phyloP scores from a whole-genome alignment of 495 filamentous ascomycete genomes.

The Pseudomonodictys pantanalensis region DNA sequence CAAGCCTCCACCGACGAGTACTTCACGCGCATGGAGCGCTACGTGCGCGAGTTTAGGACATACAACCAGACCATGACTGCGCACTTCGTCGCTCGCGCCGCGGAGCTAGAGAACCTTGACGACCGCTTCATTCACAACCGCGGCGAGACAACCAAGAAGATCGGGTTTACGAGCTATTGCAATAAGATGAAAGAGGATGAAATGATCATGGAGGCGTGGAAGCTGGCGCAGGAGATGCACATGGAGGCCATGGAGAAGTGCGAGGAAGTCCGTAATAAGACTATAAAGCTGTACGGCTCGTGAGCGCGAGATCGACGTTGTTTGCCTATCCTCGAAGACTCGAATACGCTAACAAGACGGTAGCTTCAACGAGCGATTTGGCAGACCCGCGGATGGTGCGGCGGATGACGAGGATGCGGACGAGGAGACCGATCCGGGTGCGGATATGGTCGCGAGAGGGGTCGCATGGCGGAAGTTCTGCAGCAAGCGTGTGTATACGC shows the following conservation, averaged over 20 bases:
- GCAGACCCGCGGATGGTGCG: too few species aligned
- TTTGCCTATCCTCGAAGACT: too few species aligned
- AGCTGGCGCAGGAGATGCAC: conserved; percentile 61
- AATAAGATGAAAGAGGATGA: conserved; percentile 62
- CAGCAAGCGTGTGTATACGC: too few species aligned
- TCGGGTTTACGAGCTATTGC: conserved; percentile 58
- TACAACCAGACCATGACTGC: conserved; percentile 64
- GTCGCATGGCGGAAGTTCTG: too few species aligned
- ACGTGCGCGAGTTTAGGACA: conserved; percentile 65
- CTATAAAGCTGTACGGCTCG: not conserved
- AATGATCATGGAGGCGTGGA: conserved; percentile 62
- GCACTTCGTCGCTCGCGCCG: conserved; percentile 63
- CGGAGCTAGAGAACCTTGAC: conserved; percentile 35
- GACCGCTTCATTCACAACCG: conserved; percentile 55
- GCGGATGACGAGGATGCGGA: too few species aligned
- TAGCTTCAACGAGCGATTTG: too few species aligned
- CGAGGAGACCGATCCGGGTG: too few species aligned
- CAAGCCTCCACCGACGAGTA: conserved; percentile 55
- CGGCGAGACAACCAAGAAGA: conserved; percentile 49
- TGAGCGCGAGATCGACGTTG: too few species aligned
- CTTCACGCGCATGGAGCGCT: conserved; percentile 58
- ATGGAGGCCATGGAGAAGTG: conserved; percentile 58
- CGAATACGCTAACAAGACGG: too few species aligned
- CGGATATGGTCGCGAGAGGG: too few species aligned
- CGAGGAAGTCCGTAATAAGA: conserved; percentile 44